Base-by-base conservation (phyloP, 306 rosid species). In the Biancaea sappan region DNA sequence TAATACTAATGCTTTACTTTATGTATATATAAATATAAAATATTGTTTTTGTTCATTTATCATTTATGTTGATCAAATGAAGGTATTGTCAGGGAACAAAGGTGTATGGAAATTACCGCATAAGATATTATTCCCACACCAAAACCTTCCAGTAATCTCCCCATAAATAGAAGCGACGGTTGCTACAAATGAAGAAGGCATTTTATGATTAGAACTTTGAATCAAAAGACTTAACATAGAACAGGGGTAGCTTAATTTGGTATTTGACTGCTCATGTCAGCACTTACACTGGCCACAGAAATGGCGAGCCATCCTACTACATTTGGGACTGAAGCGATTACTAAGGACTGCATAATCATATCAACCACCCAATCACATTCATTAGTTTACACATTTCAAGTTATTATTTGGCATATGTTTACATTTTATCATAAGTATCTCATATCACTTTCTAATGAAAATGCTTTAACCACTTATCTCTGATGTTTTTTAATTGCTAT, bases 61-160 rank as follows among this genome's bases (percentile, higher is more conserved):
- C 3, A 35, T 0, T 35, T 35, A 35, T n/a, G n/a, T n/a, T n/a
- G n/a, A n/a, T n/a, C n/a, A n/a, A n/a, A n/a, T n/a, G n/a, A n/a
- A n/a, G n/a, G n/a, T n/a, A n/a, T n/a, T n/a, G n/a, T n/a, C n/a
- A n/a, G n/a, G n/a, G n/a, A n/a, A n/a, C n/a, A n/a, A n/a, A n/a
- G n/a, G n/a, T 25, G 18, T 50, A 31, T 19, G 5, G 53, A 25
- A 7, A 74, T 83, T 82, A 91, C 95, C 95, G 88, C 90, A 54
- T 89, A 91, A 14, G 97, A 91, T 74, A 91, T 87, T 54, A 91
- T 89, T 46, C 97, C 97, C 25, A 91, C 95, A 6, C 95, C 97
- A 86, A 91, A 91, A 56, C 97, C 97, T 86, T 86, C 95, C 76
- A 91, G 19, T 53, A 89, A 69, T 71, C 95, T 86, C 64, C 95